A percentile compares a stretch with the other conserved stretches of the same genome.
Evolutionary conservation across 768 basidiomycete species (phyloP).

Genomic region (Hypholoma sublateritium): DNA sequence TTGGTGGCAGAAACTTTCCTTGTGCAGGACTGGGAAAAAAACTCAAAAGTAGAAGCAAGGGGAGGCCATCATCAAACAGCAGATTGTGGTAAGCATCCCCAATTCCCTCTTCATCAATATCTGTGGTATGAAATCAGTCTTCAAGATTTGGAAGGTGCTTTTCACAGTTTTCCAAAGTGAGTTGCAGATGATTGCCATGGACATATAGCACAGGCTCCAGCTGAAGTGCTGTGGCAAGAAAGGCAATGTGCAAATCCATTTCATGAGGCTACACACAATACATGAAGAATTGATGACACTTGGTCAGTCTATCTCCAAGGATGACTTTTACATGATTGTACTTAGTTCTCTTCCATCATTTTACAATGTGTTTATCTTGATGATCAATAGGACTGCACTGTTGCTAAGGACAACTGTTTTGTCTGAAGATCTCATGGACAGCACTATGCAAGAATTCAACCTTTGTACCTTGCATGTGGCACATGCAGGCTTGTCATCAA

Average conservation of each 20-base stretch:
- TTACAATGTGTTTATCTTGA: slow-evolving; percentile 30
- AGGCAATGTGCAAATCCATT: slow-evolving; percentile 29
- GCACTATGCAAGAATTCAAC: slow-evolving; percentile 27
- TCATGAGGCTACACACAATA: slow-evolving; percentile 26
- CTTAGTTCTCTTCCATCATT: slow-evolving; percentile 33
- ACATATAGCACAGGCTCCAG: slow-evolving; percentile 26
- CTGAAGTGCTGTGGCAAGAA: slow-evolving; percentile 26
- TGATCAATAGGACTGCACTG: slow-evolving; percentile 23
- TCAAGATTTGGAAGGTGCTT: slow-evolving; percentile 28
- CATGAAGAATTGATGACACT: slow-evolving; percentile 31
- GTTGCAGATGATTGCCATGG: slow-evolving; percentile 26
- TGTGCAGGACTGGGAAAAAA: slow-evolving; percentile 16
- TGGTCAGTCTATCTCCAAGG: slow-evolving; percentile 25
- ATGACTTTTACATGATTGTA: slow-evolving; percentile 32
- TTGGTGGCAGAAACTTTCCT: background rate
- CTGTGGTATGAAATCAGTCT: slow-evolving; percentile 12
- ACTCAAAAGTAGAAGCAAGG: slow-evolving; percentile 18
- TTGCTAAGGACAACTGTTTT: slow-evolving; percentile 18
- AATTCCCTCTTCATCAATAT: slow-evolving; percentile 29
- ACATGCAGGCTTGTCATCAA: background rate
- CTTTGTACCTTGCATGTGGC: slow-evolving; percentile 15
- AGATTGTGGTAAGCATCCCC: slow-evolving; percentile 30
- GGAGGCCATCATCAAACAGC: slow-evolving; percentile 28
- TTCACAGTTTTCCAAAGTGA: slow-evolving; percentile 23
- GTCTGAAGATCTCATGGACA: slow-evolving; percentile 22